Conservation (phyloP, 2,329 filamentous ascomycete genomes). For the Botryosphaeria agaves region DNA sequence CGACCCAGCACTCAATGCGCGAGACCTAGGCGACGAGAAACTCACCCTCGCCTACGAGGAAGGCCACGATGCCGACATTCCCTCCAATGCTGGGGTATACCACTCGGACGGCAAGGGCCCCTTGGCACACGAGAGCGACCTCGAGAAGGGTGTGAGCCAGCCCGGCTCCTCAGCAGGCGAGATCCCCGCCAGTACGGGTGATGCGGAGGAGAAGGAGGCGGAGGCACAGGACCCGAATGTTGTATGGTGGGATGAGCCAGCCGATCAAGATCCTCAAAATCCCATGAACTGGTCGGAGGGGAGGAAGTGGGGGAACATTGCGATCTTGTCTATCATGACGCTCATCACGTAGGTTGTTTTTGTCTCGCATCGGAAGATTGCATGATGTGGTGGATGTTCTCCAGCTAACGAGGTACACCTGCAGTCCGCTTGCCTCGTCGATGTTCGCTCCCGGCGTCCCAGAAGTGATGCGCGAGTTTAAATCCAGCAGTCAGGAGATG, state of each 20-base stretch:
- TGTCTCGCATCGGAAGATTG: too few relatives aligned
- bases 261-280: conserved; percentile 15
- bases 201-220: neutral
- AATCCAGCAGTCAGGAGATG: conserved; percentile 1
- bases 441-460: conserved; percentile 4
- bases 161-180: neutral
- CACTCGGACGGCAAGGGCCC: neutral
- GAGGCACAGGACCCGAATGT: neutral
- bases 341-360: conserved; percentile 15
- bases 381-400: conserved; percentile 11
- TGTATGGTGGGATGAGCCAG: conserved; percentile 3
- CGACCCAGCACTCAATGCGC: neutral
- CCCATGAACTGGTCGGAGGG: conserved; percentile 19
- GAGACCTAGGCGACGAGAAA: neutral
- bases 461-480: conserved; percentile 1
- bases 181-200: neutral
- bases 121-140: neutral
- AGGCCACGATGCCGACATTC: neutral
- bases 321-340: conserved; percentile 15
- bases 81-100: neutral
- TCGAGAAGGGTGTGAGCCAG: neutral
- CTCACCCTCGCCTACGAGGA: neutral
- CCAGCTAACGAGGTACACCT: too few relatives aligned
- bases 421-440: conserved; percentile 2
- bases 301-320: conserved; percentile 20